These are phyloP conservation scores for Nakazawaea molendinolei DNA, from an alignment of 805 yeast species.

Conservation along the genomic window DNA sequence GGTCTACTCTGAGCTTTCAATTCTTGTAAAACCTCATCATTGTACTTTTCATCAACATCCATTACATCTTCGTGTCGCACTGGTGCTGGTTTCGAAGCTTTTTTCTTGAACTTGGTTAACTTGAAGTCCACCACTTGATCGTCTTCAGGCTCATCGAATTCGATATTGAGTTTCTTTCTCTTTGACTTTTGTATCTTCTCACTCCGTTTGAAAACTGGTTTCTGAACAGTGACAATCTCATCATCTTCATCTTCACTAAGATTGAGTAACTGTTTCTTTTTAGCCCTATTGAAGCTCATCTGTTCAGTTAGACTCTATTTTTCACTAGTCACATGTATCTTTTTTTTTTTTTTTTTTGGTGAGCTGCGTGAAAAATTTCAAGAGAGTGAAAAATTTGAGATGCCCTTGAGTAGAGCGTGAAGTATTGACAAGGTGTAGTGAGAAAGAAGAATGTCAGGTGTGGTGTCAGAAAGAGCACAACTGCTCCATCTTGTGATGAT, in stretches of 20 bases:
- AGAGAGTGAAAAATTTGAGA: constrained; percentile 6
- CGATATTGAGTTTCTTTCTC: constrained; percentile 2
- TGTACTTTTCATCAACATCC: constrained; percentile 1
- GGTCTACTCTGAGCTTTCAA: constrained; percentile 7
- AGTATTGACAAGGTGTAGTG: no score
- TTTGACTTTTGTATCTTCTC: background rate
- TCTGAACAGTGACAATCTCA: background rate
- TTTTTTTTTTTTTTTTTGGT: no score
- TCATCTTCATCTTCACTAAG: constrained; percentile 6
- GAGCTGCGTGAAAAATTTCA: no score
- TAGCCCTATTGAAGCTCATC: background rate
- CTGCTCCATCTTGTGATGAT: constrained; percentile 62
- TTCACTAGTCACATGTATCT: no score
- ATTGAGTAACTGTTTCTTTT: background rate
- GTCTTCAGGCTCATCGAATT: background rate
- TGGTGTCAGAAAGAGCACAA: constrained; percentile 39
- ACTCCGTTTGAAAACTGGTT: background rate
- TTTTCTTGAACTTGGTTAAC: background rate
- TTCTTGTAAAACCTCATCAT: background rate
- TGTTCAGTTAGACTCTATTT: background rate
- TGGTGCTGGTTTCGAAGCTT: background rate
- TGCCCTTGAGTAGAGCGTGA: no score
- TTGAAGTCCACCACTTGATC: background rate
- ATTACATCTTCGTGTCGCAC: background rate
- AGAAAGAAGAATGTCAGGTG: constrained; percentile 19